Evolutionary conservation across 2,329 filamentous ascomycete species (phyloP), one percentile per base, ranked within the genome.

Genomic region (Diaporthe sp.): DNA sequence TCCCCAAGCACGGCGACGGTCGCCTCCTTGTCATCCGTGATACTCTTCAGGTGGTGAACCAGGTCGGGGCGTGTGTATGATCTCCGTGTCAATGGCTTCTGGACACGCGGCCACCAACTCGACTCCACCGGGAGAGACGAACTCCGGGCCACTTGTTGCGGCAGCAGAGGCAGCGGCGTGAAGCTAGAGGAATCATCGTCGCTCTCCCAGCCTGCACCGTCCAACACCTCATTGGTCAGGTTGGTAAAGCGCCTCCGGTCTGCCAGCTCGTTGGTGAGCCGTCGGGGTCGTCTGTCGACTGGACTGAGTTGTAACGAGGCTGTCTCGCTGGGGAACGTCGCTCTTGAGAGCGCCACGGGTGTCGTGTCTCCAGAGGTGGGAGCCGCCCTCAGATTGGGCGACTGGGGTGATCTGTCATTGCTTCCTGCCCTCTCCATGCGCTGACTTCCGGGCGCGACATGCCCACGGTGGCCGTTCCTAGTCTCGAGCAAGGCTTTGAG

Each of bases 1-100:
- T 86, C 83, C 6, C 84, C 82, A 17, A 87, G 80, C 9, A 85
- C 83, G 13, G 81, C 34, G 6, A 67, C 60, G 12, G 72, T 74
- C n/a, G 70, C 58, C 28, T 71, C 72, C 8, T 65, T 58, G 9
- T 65, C 55, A 4, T 65, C 74, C 22, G 72, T 70, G 37, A 76
- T 49, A 3, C 55, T 42, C 25, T 71, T 62, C 4, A 77, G 34
- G 31, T 77, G 74, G 28, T 51, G 44, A 19, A 77, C n/a, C 28
- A 77, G 49, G 25, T 76, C 71, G 19, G 42, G 25, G 2, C 67
- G 57, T 19, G 71, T 71, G 39, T 71, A 76, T 1, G 71, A 76
- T 9, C 44, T 57, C 19, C 46, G 28, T 6, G 55, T 49, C 46
- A 77, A 39, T 2, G 68, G 37, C 42, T 60, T 72, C 60, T 74